These are phyloP conservation scores for Cyberlindnera xishuangbannaensis DNA, from an alignment of 805 yeast species.

Conservation along the genomic window DNA sequence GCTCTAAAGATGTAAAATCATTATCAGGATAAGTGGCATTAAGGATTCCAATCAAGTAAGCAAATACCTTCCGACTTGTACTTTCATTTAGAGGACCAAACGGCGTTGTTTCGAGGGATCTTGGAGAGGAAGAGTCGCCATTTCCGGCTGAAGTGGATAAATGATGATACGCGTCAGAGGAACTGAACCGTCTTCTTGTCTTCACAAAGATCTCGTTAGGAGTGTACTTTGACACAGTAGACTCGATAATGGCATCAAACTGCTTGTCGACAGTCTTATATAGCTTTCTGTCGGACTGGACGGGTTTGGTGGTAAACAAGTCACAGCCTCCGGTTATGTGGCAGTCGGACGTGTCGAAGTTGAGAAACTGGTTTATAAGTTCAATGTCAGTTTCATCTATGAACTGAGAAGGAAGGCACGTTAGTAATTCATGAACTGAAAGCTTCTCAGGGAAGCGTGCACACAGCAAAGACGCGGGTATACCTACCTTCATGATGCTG, in stretches of 20 bases:
- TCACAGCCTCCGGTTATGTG: conserved; percentile 87
- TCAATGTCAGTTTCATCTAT: conserved; percentile 93
- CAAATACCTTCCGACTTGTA: conserved; percentile 85
- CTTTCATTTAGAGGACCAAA: conserved; percentile 88
- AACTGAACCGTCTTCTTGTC: conserved; percentile 34
- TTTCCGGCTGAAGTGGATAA: conserved; percentile 11
- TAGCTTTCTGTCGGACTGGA: conserved; percentile 82
- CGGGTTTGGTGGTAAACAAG: conserved; percentile 89
- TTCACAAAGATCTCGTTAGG: conserved; percentile 32
- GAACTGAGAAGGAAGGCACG: conserved; percentile 43
- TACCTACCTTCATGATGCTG: too few relatives aligned
- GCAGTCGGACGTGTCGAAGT: conserved; percentile 70
- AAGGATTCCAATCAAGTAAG: conserved; percentile 82
- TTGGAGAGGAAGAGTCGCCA: conserved; percentile 11
- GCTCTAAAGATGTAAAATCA: conserved; percentile 84
- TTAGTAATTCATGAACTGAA: conserved; percentile 4
- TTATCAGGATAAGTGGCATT: conserved; percentile 95
- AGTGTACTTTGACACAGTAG: conserved; percentile 14
- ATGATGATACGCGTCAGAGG: conserved; percentile 12
- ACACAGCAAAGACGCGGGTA: too few relatives aligned
- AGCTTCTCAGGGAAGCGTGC: too few relatives aligned
- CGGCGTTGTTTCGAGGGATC: conserved; percentile 41
- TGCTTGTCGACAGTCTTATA: conserved; percentile 85
- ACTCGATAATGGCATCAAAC: conserved; percentile 44
- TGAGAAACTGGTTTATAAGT: conserved; percentile 77